Evolutionary conservation across 495 filamentous ascomycete species (phyloP), one percentile per base, ranked within the genome.

Genomic region (Evernia prunastri): DNA sequence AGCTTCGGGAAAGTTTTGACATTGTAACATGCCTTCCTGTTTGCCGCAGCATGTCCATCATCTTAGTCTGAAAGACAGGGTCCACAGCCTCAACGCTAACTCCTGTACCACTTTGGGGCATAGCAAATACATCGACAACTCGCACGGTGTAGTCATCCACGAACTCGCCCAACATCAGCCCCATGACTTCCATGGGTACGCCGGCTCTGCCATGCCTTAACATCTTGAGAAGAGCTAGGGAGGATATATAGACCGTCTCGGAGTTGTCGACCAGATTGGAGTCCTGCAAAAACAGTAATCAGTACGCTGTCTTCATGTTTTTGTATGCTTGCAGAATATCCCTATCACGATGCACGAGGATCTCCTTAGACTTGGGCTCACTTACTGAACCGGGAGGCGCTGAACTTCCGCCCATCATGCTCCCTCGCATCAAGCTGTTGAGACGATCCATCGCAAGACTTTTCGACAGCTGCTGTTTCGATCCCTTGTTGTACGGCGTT

Each of bases 101-200:
- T 70, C 94, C 94, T 13, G 94, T 98, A 75, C 94, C 94, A 67
- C 91, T 96, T 74, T 98, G 94, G n/a, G 94, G 94, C 94, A 98
- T 98, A 54, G 94, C 94, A 76, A 98, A 98, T 10, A 97, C 94
- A 79, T 98, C 94, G 42, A 96, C 90, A 25, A 98, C 94, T 58
- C 93, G 87, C 58, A 98, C 94, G 66, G 94, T 98, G 73, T 96
- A 98, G 79, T 97, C 94, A 75, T 98, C 94, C 63, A 98, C 92
- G 72, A 98, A 97, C 71, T 97, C 95, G 71, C 94, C 94, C 66
- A 97, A 80, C 94, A 98, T 97, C 72, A 98, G 78, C 53, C 94
- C 94, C 94, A 98, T 98, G 72, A 98, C 94, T 83, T 98, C 94
- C 94, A 98, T 98, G 35, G 94, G 94, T 60, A 98, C 94, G 78